Base-by-base conservation (phyloP, 208 protist species). In the Trypanosoma avium region DNA sequence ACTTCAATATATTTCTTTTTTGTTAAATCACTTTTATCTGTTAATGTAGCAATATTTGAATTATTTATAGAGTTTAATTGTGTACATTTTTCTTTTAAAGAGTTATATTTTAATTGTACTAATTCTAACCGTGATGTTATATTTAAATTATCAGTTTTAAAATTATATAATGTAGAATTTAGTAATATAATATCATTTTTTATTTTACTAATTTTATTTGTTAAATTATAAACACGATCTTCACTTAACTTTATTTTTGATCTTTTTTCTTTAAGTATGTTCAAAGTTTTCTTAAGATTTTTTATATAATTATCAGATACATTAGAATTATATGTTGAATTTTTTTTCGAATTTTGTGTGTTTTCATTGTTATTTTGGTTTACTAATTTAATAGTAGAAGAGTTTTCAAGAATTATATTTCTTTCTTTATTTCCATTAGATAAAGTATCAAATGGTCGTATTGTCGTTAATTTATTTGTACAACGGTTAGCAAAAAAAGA, bases 401-500 rank as follows among this genome's bases (percentile, higher is more conserved):
- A n/a, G n/a, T n/a, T n/a, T n/a, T n/a, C n/a, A n/a, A n/a, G n/a
- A n/a, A n/a, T n/a, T n/a, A n/a, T n/a, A n/a, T n/a, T n/a, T n/a
- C n/a, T n/a, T n/a, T n/a, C n/a, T n/a, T n/a, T n/a, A n/a, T n/a
- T n/a, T n/a, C n/a, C n/a, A n/a, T 43, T 24, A 2, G 30, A 13
- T 19, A 43, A 32, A n/a, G n/a, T n/a, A 1, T 42, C 36, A 22
- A 26, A 27, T 3, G 52, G 52, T 30, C 8, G 26, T 43, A 63
- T 19, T 0, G 9, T 53, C 24, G 60, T 35, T 19, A 65, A 3
- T 15, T 53, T 32, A 4, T 22, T 33, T 36, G 60, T 65, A 0
- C 29, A 8, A 24, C 60, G 29, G 22, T 55, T 65, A 4, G 47
- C 17, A 47, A 56, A 65, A 33, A 65, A 65, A 0, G 45, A 9